These are phyloP conservation scores for Reutealis trisperma DNA, from an alignment of 345 rosid genomes.

Conservation along the genomic window DNA sequence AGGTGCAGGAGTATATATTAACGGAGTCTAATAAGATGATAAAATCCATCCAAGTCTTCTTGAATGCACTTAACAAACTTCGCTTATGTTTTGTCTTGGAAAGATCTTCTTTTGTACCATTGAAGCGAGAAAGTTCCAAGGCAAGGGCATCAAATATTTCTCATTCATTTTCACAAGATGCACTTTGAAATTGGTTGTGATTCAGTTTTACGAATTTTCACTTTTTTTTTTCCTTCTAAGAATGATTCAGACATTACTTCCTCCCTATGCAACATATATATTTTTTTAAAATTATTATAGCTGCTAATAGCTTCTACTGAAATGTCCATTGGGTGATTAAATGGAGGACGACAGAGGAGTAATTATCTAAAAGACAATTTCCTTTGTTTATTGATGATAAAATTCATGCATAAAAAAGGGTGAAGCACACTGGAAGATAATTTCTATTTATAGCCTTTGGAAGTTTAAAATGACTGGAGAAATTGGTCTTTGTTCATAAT, in stretches of 20 bases:
- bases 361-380: background rate
- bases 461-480: background rate
- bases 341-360: background rate
- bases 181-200: background rate
- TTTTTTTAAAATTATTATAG: background rate
- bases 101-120: slow-evolving; percentile 48
- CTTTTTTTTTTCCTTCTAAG: background rate
- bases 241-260: background rate
- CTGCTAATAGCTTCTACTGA: background rate
- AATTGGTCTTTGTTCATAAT: background rate
- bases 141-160: slow-evolving; percentile 25
- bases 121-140: slow-evolving; percentile 65
- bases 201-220: background rate
- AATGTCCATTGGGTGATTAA: background rate
- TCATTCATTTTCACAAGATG: slow-evolving; percentile 14
- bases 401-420: background rate
- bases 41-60: slow-evolving; percentile 84
- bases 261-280: background rate
- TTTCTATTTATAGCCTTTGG: background rate
- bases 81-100: slow-evolving; percentile 67
- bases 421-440: background rate
- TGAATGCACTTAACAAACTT: slow-evolving; percentile 84
- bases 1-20: slow-evolving; percentile 81
- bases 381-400: background rate
- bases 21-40: slow-evolving; percentile 63